phyloP scores from a whole-genome alignment of 495 filamentous ascomycete species.

The Podospora australis region DNA sequence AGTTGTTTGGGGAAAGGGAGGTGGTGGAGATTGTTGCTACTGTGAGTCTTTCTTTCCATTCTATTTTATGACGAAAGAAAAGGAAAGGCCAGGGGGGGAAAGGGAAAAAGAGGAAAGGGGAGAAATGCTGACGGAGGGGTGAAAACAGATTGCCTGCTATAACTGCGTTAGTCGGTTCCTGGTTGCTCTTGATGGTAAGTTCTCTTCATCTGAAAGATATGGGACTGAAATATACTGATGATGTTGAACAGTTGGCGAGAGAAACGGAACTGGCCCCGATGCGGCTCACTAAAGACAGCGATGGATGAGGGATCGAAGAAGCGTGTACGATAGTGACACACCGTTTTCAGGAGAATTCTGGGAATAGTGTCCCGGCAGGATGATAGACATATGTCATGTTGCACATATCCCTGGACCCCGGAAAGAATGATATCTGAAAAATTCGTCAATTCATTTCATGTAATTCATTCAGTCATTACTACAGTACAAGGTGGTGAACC shows the following conservation, averaged over 20 bases:
- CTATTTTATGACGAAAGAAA: background rate
- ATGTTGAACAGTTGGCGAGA: slow-evolving; percentile 41
- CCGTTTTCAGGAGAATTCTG: no score
- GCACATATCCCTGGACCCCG: no score
- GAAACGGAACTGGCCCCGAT: slow-evolving; percentile 39
- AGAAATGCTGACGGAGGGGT: background rate
- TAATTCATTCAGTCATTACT: background rate
- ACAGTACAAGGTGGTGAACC: no score
- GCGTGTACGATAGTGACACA: slow-evolving; percentile 2
- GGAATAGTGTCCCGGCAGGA: no score
- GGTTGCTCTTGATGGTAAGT: slow-evolving; percentile 71
- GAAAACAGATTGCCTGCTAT: slow-evolving; percentile 56
- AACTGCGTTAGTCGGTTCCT: slow-evolving; percentile 83
- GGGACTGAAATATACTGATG: background rate
- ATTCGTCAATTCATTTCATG: no score
- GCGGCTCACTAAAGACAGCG: slow-evolving; percentile 18
- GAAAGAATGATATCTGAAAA: no score
- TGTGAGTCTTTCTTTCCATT: slow-evolving; percentile 29
- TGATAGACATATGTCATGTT: no score
- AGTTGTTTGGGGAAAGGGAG: slow-evolving; percentile 56
- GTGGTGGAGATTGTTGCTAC: slow-evolving; percentile 74
- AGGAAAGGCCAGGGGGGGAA: background rate
- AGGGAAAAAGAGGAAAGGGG: background rate
- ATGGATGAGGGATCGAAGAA: background rate
- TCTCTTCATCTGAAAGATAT: background rate